Conservation (phyloP, 1,284 basidiomycete genomes). For the Tetrapyrgos nigripes region DNA sequence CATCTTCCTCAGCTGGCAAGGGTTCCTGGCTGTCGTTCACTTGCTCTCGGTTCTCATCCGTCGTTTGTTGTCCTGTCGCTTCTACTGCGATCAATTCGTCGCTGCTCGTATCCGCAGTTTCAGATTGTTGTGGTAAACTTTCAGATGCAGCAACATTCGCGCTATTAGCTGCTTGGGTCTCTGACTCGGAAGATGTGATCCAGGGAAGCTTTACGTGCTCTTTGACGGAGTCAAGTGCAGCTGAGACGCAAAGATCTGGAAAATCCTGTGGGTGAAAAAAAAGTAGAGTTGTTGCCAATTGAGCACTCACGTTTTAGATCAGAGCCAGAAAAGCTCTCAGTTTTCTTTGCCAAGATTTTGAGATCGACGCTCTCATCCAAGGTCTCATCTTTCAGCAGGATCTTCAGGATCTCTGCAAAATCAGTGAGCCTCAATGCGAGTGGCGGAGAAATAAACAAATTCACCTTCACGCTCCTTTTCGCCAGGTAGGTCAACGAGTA, state of each 20-base stretch:
- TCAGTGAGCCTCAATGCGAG: slow-evolving; percentile 11
- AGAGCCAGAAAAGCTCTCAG: slow-evolving; percentile 91
- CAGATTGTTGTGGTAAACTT: not conserved
- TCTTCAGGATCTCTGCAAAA: slow-evolving; percentile 80
- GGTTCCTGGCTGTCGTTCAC: too few relatives aligned
- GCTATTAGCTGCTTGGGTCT: not conserved
- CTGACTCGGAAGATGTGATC: slow-evolving; percentile 35
- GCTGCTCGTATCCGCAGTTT: too few relatives aligned
- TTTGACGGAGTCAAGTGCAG: slow-evolving; percentile 89
- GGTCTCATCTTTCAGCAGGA: slow-evolving; percentile 80
- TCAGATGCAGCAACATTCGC: not conserved
- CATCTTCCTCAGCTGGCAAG: too few relatives aligned
- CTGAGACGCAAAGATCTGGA: slow-evolving; percentile 87
- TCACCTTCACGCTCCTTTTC: slow-evolving; percentile 82
- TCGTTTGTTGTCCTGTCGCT: not conserved
- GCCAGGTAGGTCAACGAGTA: slow-evolving; percentile 87
- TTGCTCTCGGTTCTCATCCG: not conserved
- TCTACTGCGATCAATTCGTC: not conserved
- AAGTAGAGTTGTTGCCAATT: slow-evolving; percentile 12
- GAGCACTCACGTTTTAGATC: slow-evolving; percentile 84
- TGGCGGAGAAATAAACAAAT: slow-evolving; percentile 22
- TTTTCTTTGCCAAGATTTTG: slow-evolving; percentile 69
- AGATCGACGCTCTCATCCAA: slow-evolving; percentile 76
- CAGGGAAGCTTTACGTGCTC: slow-evolving; percentile 84
- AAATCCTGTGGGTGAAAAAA: slow-evolving; percentile 16